A percentile compares a stretch with the other conserved stretches of the same genome.
These are phyloP conservation scores for Blastobotrys parvus DNA, from an alignment of 805 yeast species.

Conservation along the genomic window DNA sequence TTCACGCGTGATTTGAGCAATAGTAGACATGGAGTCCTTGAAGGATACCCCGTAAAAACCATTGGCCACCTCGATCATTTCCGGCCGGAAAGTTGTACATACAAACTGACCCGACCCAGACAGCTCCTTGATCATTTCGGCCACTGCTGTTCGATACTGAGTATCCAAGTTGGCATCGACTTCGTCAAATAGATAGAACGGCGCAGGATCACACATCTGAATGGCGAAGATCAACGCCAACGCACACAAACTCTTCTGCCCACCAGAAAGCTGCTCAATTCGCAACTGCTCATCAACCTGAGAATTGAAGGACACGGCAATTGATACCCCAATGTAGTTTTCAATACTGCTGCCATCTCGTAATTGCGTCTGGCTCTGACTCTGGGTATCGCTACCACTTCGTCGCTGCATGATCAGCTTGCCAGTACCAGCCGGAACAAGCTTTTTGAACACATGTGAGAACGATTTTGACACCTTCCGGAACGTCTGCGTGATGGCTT, in stretches of 20 bases:
- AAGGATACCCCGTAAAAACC: slow-evolving; percentile 83
- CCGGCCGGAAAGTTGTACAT: slow-evolving; percentile 93
- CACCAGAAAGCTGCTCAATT: slow-evolving; percentile 90
- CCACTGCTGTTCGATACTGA: slow-evolving; percentile 83
- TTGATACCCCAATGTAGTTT: slow-evolving; percentile 71
- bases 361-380: slow-evolving; percentile 10
- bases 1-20: slow-evolving; percentile 57
- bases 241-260: slow-evolving; percentile 96
- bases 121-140: slow-evolving; percentile 57
- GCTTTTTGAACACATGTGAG: slow-evolving; percentile 60
- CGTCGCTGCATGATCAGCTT: slow-evolving; percentile 54
- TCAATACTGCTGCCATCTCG: slow-evolving; percentile 32
- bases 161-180: slow-evolving; percentile 94
- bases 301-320: slow-evolving; percentile 83
- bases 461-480: slow-evolving; percentile 68
- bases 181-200: slow-evolving; percentile 92
- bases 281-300: slow-evolving; percentile 76
- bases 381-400: slow-evolving; percentile 18
- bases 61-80: slow-evolving; percentile 80
- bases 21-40: slow-evolving; percentile 70
- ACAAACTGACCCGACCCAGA: slow-evolving; percentile 77
- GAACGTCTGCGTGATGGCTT: slow-evolving; percentile 74
- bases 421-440: slow-evolving; percentile 83
- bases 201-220: slow-evolving; percentile 94
- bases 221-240: slow-evolving; percentile 88